phyloP scores from a whole-genome alignment of 768 basidiomycete genomes.

The Punctularia strigosozonata region DNA sequence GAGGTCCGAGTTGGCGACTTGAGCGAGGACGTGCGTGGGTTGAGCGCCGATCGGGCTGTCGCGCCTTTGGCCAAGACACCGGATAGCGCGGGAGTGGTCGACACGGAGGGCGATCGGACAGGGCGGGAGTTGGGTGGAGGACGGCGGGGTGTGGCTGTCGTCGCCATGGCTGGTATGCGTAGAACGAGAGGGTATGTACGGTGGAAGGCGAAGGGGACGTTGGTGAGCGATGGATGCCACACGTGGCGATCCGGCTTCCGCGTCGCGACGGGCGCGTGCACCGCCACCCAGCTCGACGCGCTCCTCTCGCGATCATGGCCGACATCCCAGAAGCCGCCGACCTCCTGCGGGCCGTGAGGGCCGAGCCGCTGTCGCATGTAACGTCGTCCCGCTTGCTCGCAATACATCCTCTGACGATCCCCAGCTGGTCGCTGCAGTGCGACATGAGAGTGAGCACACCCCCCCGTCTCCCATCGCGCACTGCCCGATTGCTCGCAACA shows the following conservation, averaged over 20 bases:
- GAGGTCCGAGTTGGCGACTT: constrained; percentile 36
- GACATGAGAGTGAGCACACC: constrained; percentile 23
- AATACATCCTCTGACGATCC: no score
- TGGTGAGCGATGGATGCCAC: no score
- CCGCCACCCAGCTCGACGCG: no score
- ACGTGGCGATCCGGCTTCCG: no score
- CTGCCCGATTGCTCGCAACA: no score
- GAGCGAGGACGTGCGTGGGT: constrained; percentile 45
- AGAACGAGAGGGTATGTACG: constrained; percentile 3
- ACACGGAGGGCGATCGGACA: constrained; percentile 27
- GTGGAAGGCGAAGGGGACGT: constrained; percentile 4
- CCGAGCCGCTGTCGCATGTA: no score
- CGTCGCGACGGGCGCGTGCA: no score
- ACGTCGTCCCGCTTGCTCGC: no score
- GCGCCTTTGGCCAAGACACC: constrained; percentile 39
- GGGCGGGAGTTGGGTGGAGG: constrained; percentile 34
- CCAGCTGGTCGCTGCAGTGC: constrained; percentile 33
- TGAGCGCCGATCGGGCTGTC: constrained; percentile 54
- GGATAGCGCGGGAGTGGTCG: constrained; percentile 29
- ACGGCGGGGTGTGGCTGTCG: constrained; percentile 30
- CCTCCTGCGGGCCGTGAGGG: no score
- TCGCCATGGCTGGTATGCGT: constrained; percentile 25
- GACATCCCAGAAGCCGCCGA: no score
- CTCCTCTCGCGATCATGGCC: no score
- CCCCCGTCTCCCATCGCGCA: no score